phyloP scores from a whole-genome alignment of 2,329 filamentous ascomycete species.

The Macroventuria anomochaeta region DNA sequence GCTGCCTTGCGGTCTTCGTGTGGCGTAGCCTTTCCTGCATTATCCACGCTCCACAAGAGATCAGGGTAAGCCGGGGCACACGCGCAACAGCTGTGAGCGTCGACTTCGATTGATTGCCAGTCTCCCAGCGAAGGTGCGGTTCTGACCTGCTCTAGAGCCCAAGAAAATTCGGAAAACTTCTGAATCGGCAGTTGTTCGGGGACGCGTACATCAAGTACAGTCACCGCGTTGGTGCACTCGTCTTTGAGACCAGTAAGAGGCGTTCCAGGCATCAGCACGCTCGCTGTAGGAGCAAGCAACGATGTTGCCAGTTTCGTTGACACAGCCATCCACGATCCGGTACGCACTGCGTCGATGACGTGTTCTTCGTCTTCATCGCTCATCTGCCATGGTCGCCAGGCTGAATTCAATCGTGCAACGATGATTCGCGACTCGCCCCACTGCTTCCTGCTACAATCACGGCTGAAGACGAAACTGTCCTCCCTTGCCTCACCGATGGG shows the following conservation, averaged over 20 bases:
- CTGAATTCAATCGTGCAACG: constrained; percentile 54
- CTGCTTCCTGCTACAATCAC: constrained; percentile 54
- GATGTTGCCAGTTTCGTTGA: constrained; percentile 9
- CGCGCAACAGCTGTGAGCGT: constrained; percentile 14
- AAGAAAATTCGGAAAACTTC: constrained; percentile 26
- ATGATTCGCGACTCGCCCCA: constrained; percentile 56
- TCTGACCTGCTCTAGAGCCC: constrained; percentile 30
- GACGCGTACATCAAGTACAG: constrained; percentile 29
- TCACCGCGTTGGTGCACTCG: constrained; percentile 29
- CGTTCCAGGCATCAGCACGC: constrained; percentile 1
- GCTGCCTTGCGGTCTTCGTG: constrained; percentile 54
- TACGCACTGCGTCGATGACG: constrained; percentile 9
- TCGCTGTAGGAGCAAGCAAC: constrained; percentile 3
- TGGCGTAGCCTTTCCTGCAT: constrained; percentile 26
- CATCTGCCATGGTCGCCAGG: constrained; percentile 41
- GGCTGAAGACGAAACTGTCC: constrained; percentile 65
- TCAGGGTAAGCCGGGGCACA: constrained; percentile 37
- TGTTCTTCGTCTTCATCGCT: background rate
- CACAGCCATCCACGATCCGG: constrained; percentile 21
- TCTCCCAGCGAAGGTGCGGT: constrained; percentile 22
- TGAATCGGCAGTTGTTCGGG: constrained; percentile 4
- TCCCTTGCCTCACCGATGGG: constrained; percentile 54
- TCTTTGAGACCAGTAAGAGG: background rate
- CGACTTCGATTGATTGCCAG: constrained; percentile 26
- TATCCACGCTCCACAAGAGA: constrained; percentile 37